Base-by-base conservation (phyloP, 2,329 filamentous ascomycete species). In the Tolypocladium tundrense region DNA sequence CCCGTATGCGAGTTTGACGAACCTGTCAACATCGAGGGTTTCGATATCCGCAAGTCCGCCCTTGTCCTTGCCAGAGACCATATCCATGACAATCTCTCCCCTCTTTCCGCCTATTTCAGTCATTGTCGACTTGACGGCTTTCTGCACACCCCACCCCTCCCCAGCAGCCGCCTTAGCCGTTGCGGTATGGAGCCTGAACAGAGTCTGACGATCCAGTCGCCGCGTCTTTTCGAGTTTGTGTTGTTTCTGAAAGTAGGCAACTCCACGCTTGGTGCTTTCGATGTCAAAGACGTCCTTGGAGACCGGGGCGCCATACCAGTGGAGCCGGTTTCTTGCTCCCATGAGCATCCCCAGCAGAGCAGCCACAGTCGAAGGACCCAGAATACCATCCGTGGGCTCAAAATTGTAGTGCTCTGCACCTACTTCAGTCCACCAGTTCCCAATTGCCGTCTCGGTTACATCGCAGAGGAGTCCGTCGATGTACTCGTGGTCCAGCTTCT, bases 351-450 rank as follows among this genome's bases (percentile, higher is more conserved):
- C 94, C 5, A 99, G 76, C 24, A 99, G 73, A 2, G 90, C 93
- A 27, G 92, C 86, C 9, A 97, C 91, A 0, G 92, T 97, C 0
- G 90, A 95, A 2, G 94, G 92, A 0, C 94, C 94, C 2, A 99
- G 76, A 27, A 96, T 91, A 14, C 93, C 93, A 73, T 99, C 94
- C 11, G 88, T 88, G 1, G 94, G 93, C 71, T 97, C 94, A 40
- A 91, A 84, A 57, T 93, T 95, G 76, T 93, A 97, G 67, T 94
- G 87, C 63, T 97, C 93, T 0, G 87, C 87, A 1, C 94, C 94
- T 60, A 97, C 88, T 66, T 96, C 90, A 1, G 89, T 87, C 94
- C 94, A 97, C 94, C 94, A 99, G 70, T 97, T 90, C 61, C 87
- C 88, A 65, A 97, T 85, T 1, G 92, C 91, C 61, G 82, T 87